Base-by-base conservation (phyloP, 2,329 filamentous ascomycete genomes). In the Blastomyces silverae region DNA sequence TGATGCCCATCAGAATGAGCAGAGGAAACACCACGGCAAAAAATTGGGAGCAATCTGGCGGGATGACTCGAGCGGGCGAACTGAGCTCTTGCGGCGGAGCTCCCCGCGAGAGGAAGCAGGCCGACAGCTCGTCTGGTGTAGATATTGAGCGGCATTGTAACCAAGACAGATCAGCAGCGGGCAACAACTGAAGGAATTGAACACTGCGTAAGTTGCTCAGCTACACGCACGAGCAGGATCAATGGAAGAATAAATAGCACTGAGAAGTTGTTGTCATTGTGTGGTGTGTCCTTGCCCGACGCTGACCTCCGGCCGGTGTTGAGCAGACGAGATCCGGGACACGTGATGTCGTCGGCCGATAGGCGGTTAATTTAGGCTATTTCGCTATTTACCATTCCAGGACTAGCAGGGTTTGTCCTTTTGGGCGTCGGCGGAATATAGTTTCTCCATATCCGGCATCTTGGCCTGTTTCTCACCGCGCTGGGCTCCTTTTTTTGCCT, bases 1-100 rank as follows among this genome's bases (percentile, higher is more conserved):
- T 79, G 78, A 68, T 80, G 78, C 55, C 73, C 73, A 69, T 79
- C 77, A 1, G 74, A 72, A 66, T 71, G 76, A 57, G 73, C 71
- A 61, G 76, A 75, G 28, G 77, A 76, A 61, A 77, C 75, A 68
- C 71, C 72, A 67, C 78, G 77, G 70, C 70, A 73, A 72, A 76
- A 74, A 62, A 70, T 63, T 50, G 67, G 65, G 39, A 70, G 65
- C 66, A 71, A 68, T 62, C 71, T 64, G 53, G 64, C 62, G 42
- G 67, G 69, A 60, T 68, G 69, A 64, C 61, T 64, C 57, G 37
- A 8, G 59, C 64, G 72, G 66, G 65, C 44, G 65, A 70, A 61
- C 20, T 59, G 44, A 50, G 67, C 28, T 64, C 71, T 70, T 70
- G 69, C 71, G 66, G 66, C 68, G 65, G 70, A 74, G 70, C 70